Conservation (phyloP, 192 early-diverging fungal species). For the Coemansia sp. region DNA sequence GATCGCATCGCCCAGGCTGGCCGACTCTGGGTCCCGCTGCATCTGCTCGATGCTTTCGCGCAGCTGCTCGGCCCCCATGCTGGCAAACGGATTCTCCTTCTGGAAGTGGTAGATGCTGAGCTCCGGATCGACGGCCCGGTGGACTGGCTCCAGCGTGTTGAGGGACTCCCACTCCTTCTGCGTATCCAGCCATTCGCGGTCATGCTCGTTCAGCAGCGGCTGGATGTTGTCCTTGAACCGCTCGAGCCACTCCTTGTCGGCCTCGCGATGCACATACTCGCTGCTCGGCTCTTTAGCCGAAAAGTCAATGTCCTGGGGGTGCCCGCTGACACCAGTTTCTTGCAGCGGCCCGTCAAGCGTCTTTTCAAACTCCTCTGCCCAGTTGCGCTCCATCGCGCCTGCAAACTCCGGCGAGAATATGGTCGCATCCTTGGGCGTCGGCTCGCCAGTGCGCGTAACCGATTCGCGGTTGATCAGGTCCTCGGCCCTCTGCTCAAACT, state of each 20-base stretch:
- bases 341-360: conserved; percentile 48
- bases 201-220: conserved; percentile 59
- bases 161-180: conserved; percentile 69
- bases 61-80: conserved; percentile 32
- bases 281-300: conserved; percentile 58
- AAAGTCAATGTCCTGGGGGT: conserved; percentile 53
- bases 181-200: conserved; percentile 69
- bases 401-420: conserved; percentile 60
- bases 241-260: conserved; percentile 61
- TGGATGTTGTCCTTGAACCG: conserved; percentile 68
- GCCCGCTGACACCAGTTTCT: conserved; percentile 50
- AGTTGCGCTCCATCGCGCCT: conserved; percentile 55
- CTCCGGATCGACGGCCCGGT: conserved; percentile 53
- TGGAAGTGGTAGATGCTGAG: conserved; percentile 75
- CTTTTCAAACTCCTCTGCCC: conserved; percentile 62
- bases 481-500: conserved; percentile 63
- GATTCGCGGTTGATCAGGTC: conserved; percentile 50
- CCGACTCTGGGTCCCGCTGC: conserved; percentile 49
- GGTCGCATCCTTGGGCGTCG: conserved; percentile 48
- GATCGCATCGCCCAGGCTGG: conserved; percentile 81
- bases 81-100: conserved; percentile 33
- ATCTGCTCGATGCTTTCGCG: conserved; percentile 55
- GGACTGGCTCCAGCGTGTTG: conserved; percentile 36
- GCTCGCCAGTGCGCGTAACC: conserved; percentile 19
- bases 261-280: conserved; percentile 52